Evolutionary conservation across 2,329 filamentous ascomycete species (phyloP).

Genomic region (Calonectria montana): DNA sequence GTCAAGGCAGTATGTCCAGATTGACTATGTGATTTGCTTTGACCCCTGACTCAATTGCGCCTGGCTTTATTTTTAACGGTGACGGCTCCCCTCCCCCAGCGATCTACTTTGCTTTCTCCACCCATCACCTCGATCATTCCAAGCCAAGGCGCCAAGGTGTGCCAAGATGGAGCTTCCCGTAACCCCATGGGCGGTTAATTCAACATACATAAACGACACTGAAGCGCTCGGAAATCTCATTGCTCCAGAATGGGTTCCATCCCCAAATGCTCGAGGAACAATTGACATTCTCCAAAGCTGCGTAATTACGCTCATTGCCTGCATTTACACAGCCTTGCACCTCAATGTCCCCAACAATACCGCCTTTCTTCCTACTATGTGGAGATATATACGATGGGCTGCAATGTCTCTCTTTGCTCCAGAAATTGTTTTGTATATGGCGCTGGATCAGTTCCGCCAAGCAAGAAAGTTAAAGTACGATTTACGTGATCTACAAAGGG

Average conservation of each 20-base stretch:
- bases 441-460: slow-evolving; percentile 28
- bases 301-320: slow-evolving; percentile 47
- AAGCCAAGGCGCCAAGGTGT: background rate
- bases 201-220: slow-evolving; percentile 1
- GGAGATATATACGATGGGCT: slow-evolving; percentile 44
- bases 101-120: background rate
- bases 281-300: slow-evolving; percentile 48
- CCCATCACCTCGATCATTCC: background rate
- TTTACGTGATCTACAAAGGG: background rate
- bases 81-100: background rate
- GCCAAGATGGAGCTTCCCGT: background rate
- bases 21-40: background rate
- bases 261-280: slow-evolving; percentile 44
- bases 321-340: slow-evolving; percentile 52
- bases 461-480: slow-evolving; percentile 6
- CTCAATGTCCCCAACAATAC: slow-evolving; percentile 46
- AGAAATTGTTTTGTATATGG: slow-evolving; percentile 45
- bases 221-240: background rate
- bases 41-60: background rate
- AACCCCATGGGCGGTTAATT: background rate
- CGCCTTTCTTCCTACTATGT: background rate
- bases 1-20: background rate
- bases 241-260: slow-evolving; percentile 7
- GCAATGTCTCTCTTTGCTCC: slow-evolving; percentile 46
- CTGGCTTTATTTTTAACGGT: background rate